Evolutionary conservation across 495 filamentous ascomycete genomes (phyloP), one percentile per base, ranked within the genome.

Genomic region (Penicillium argentinense): DNA sequence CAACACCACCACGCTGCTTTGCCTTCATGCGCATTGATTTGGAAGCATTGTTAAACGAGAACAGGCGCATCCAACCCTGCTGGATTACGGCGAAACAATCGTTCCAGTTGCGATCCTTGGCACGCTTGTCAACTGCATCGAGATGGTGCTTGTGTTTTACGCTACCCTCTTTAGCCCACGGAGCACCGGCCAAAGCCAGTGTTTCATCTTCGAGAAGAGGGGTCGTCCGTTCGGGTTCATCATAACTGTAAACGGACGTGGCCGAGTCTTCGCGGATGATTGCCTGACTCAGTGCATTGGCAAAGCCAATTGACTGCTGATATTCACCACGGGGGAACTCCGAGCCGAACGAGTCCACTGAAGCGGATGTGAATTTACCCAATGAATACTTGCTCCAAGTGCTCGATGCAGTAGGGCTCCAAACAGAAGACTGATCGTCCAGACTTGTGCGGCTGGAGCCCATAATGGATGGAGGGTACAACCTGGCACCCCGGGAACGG

Each of bases 61-160:
- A 99, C 3, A 99, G 75, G 25, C 88, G 89, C 77, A 99, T 82
- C 68, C 85, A 89, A n/a, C 93, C 93, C 56, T 93, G 95, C 52
- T 96, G 89, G 47, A 99, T 87, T 28, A 99, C 93, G n/a, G 92
- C 95, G 62, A 99, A 99, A 41, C 89, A 89, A 52, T 97, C 91
- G 42, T 77, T 84, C 93, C 93, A 99, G 43, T 87, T 89, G 19
- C 91, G 79, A 58, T 96, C 89, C 64, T 91, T 96, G 42, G 92
- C 87, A 56, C 86, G 84, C 75, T 93, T 96, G 51, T 93, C 91
- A 33, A 86, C 74, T 5, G 86, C 80, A 58, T 97, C 92, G 12
- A 97, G 77, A 60, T 97, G 91, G 63, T 96, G 93, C 67, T 97
- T 97, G 68, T 97, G 92, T 56, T 91, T 92, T 12, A 97, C 71